Percentiles rank a stretch among this genome's conserved stretches.
Evolutionary conservation across 805 yeast genomes (phyloP).

Genomic region (Saturnispora sanitii): DNA sequence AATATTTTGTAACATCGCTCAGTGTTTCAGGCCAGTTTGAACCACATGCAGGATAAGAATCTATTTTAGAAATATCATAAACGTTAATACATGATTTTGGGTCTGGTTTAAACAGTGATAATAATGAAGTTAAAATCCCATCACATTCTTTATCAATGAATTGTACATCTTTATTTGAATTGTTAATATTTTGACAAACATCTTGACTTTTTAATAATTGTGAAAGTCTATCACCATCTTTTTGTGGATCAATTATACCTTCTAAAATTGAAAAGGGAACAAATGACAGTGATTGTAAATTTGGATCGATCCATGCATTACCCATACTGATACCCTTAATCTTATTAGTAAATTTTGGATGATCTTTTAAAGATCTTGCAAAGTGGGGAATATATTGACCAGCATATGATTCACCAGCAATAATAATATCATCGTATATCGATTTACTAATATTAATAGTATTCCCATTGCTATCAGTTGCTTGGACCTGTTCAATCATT

Average conservation of each 20-base stretch:
- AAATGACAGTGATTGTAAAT: constrained; percentile 71
- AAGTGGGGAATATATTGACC: constrained; percentile 94
- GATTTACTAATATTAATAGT: too few relatives aligned
- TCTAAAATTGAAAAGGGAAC: constrained; percentile 58
- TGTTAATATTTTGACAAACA: constrained; percentile 47
- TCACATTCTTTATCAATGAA: constrained; percentile 30
- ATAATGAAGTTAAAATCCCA: constrained; percentile 31
- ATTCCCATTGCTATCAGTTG: too few relatives aligned
- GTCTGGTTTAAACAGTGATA: constrained; percentile 17
- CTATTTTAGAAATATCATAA: constrained; percentile 67
- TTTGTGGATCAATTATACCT: constrained; percentile 37
- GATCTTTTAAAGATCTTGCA: constrained; percentile 49
- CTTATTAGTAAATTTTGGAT: constrained; percentile 32
- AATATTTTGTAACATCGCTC: constrained; percentile 38
- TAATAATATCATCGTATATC: constrained; percentile 42
- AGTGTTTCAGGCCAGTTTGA: constrained; percentile 81
- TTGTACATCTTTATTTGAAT: constrained; percentile 14
- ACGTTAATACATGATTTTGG: constrained; percentile 58
- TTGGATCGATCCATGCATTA: constrained; percentile 92
- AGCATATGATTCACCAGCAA: constrained; percentile 95
- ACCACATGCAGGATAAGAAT: constrained; percentile 80
- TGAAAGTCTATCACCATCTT: constrained; percentile 23
- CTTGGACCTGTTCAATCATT: constrained; percentile 60
- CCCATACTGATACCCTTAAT: constrained; percentile 70
- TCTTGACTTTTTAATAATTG: constrained; percentile 42